Evolutionary conservation across 352 stramenopile species (phyloP), one percentile per base, ranked within the genome.

Genomic region (Halophytophthora polymorphica): DNA sequence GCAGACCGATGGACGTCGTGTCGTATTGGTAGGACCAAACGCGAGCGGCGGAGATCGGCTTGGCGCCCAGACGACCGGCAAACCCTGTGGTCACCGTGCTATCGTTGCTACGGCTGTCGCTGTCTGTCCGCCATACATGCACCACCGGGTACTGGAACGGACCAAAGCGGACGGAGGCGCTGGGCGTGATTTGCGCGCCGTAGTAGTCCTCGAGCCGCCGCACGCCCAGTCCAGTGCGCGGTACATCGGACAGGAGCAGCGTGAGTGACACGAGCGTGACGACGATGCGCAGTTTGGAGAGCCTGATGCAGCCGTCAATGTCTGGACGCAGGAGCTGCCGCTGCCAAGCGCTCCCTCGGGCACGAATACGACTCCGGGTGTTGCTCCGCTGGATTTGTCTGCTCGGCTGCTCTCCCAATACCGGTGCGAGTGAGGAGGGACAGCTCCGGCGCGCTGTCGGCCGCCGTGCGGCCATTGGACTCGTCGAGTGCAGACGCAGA

Each of bases 61-160:
- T 21, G 13, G 12, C 21, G 12, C 47, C 47, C 2, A 31, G 15
- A 15, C 2, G 33, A 6, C 47, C 47, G 3, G 12, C 6, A 34
- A 34, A 34, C 2, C 8, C 31, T 3, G 52, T 28, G 2, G 45
- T 22, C 25, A 12, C 29, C 29, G 45, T 49, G 28, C 60, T 58
- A 3, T 6, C 40, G 8, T 12, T 47, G 45, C 19, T 44, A 15
- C n/a, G 31, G 15, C 11, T 25, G 11, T 13, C 21, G 8, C 18
- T 6, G 6, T 35, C 12, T 8, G 42, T 40, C 29, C 23, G 46
- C 18, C 48, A 58, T 15, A 75, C 47, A 7, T 73, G 67, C 2
- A 44, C 40, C 22, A 77, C 44, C 0, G 55, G 67, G 21, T 77
- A 81, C 5, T 49, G 58, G 48, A 61, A 73, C 5, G 70, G 67